Percentiles rank a stretch among this genome's conserved stretches.
Conservation (phyloP, 305 asterid species). For the Fraxinus paxiana region DNA sequence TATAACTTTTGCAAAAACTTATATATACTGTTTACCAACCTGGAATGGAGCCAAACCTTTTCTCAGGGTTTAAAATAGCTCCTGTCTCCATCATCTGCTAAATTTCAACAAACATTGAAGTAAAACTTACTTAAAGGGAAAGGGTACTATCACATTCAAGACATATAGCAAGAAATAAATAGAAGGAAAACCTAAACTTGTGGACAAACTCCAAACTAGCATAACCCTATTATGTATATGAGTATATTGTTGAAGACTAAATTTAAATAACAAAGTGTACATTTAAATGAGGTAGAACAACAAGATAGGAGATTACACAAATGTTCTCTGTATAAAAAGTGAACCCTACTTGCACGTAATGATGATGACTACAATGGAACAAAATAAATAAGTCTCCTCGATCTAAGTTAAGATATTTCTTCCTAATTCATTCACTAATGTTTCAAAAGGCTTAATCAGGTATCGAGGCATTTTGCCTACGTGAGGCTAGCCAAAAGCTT, state of each 20-base stretch:
- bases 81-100: conserved; percentile 56
- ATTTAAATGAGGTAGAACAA: background rate
- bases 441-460: background rate
- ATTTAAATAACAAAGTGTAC: background rate
- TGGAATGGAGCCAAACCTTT: conserved; percentile 62
- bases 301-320: background rate
- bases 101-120: conserved; percentile 8
- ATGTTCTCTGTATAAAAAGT: background rate
- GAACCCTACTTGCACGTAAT: background rate
- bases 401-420: background rate
- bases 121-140: background rate
- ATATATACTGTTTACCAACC: conserved; percentile 38
- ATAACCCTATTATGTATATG: background rate
- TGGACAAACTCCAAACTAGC: background rate
- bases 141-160: background rate
- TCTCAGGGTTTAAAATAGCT: conserved; percentile 36
- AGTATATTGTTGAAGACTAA: background rate
- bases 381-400: background rate
- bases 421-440: background rate
- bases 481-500: background rate
- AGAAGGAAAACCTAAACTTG: background rate
- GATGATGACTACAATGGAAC: background rate
- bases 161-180: background rate
- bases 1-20: background rate
- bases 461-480: background rate